Conservation (phyloP, 345 rosid genomes). For the Eutrema japonicum region DNA sequence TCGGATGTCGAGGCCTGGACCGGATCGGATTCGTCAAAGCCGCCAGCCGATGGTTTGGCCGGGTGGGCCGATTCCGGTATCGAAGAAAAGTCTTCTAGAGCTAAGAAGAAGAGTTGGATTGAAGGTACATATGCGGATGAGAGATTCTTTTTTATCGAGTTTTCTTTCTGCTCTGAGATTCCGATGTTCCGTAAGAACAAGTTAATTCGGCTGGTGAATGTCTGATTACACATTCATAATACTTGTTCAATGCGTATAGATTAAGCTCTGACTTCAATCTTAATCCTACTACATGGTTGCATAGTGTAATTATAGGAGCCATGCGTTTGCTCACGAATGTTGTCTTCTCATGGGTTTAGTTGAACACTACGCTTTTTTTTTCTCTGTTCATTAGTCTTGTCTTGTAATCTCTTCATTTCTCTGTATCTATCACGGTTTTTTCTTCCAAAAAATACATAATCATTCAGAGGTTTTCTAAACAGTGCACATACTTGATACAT, state of each 20-base stretch:
- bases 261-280: neutral
- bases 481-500: constrained; percentile 6
- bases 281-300: neutral
- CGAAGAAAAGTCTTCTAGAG: constrained; percentile 45
- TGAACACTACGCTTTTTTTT: neutral
- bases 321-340: neutral
- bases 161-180: neutral
- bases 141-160: neutral
- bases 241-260: neutral
- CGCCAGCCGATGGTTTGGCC: constrained; percentile 52
- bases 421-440: neutral
- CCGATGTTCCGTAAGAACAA: constrained; percentile 5
- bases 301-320: neutral
- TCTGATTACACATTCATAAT: constrained; percentile 9
- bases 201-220: neutral
- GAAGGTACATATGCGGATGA: constrained; percentile 56
- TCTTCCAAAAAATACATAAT: neutral
- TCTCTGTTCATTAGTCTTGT: neutral
- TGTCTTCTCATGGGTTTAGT: neutral
- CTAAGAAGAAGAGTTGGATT: constrained; percentile 55
- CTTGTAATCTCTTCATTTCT: neutral
- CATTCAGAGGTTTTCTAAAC: neutral
- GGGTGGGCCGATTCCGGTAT: constrained; percentile 73
- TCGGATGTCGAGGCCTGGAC: constrained; percentile 40
- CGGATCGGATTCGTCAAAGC: constrained; percentile 44